phyloP scores from a whole-genome alignment of 805 yeast species.

The Starmerella stellata region DNA sequence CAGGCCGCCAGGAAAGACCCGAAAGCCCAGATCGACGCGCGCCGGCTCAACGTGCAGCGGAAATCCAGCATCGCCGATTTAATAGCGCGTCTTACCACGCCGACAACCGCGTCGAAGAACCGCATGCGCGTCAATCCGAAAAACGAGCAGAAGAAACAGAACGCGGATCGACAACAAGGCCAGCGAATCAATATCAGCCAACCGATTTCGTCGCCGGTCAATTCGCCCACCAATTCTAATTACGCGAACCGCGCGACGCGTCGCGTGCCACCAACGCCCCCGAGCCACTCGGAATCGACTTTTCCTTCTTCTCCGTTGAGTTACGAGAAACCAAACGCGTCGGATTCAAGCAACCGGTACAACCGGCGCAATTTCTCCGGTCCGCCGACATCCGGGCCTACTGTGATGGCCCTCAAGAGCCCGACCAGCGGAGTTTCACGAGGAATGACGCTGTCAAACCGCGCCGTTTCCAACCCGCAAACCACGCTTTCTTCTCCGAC shows the following conservation, averaged over 20 bases:
- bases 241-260: too few relatives aligned
- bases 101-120: conserved; percentile 19
- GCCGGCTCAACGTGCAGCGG: conserved; percentile 3
- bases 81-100: conserved; percentile 20
- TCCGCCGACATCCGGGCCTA: too few relatives aligned
- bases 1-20: background rate
- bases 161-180: too few relatives aligned
- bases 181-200: background rate
- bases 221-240: too few relatives aligned
- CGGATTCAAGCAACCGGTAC: background rate
- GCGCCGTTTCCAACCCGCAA: background rate
- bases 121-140: conserved; percentile 6
- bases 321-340: too few relatives aligned
- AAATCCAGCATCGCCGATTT: conserved; percentile 19
- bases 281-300: background rate
- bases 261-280: background rate
- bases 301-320: too few relatives aligned
- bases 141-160: background rate
- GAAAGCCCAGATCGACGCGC: background rate
- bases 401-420: background rate
- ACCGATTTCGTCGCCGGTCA: background rate
- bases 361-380: too few relatives aligned
- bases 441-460: background rate
- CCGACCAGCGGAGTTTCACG: background rate
- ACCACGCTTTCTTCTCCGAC: background rate